Base-by-base conservation (phyloP, 352 stramenopile genomes). In the Phytophthora cactorum region DNA sequence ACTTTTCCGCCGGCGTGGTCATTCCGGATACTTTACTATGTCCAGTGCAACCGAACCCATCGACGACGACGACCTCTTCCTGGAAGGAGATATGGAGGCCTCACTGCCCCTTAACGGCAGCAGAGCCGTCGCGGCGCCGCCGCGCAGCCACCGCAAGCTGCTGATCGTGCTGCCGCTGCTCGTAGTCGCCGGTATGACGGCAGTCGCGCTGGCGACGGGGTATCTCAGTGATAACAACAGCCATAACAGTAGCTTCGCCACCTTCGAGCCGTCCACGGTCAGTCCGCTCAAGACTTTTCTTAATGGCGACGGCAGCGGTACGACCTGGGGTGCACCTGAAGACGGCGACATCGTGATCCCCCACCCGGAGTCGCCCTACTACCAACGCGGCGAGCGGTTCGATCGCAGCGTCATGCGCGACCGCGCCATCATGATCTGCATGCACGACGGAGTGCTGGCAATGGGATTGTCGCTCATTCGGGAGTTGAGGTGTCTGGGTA, bases 361-460 rank as follows among this genome's bases (percentile, higher is more conserved):
- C 27, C 64, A 72, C 22, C 64, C 64, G 2, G 44, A 67, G 10
- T 70, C 65, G 7, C 55, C 57, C 4, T 53, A 38, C 68, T 68
- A 70, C 44, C 67, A 68, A n/a, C 61, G 67, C 4, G 55, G 67
- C 17, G 52, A 70, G 10, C 25, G 28, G 1, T 76, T 76, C 47
- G 68, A 72, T 58, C 17, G 47, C 17, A 63, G 43, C 32, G 63
- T 76, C n/a, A 54, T 34, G 17, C 49, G 65, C 22, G 56, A 72
- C 17, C 66, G 63, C 22, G 74, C 69, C 27, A 54, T 81, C 36
- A 45, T 84, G 44, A 52, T 84, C 27, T 72, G 59, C 45, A 67
- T 84, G 63, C 70, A 79, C 59, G 50, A 79, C 43, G 46, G 31
- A 0, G 64, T 72, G 51, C 4, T 72, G 44, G 64, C 58, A n/a